Base-by-base conservation (phyloP, 495 filamentous ascomycete genomes). In the Trypethelium eluteriae region DNA sequence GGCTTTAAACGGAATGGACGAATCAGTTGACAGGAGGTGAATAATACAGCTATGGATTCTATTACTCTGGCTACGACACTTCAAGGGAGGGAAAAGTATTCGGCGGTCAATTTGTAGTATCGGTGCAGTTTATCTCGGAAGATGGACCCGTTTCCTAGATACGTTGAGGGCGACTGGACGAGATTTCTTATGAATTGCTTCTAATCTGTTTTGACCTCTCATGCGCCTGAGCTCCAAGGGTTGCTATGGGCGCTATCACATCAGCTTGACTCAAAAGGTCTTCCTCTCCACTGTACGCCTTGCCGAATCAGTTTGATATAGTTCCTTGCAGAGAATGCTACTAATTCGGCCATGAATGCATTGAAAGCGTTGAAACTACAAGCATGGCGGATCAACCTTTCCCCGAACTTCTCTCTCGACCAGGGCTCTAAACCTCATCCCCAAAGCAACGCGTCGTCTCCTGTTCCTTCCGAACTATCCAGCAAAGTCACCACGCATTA, bases 81-180 rank as follows among this genome's bases (percentile, higher is more conserved):
- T 14, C 7, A 35, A 3, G 53, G 32, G 53, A 18, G 53, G 25
- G 32, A 59, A 59, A 59, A 59, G 53, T 59, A 59, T 36, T 9
- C 7, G 53, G 53, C 18, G 53, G 53, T 36, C 5, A 18, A 36
- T 36, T 59, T 59, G 53, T 59, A 59, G 53, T 59, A 34, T 59
- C 14, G 53, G 36, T 59, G 53, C 53, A 25, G 25, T 25, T 25
- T 25, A 25, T 25, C 25, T 25, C 25, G 25, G 25, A 25, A 25
- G 25, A 25, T 25, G 25, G 25, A 25, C 25, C 25, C 25, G 25
- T 25, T 25, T 25, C 25, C 25, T 25, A 25, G 25, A 25, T 25
- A 25, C 25, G 25, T 25, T 25, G 25, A 25, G 25, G 25, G 25
- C 25, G 25, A 25, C 25, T 25, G 25, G 25, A 25, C 25, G 25